Evolutionary conservation across 1,284 basidiomycete genomes (phyloP).

Genomic region (Ceratobasidium sp.): DNA sequence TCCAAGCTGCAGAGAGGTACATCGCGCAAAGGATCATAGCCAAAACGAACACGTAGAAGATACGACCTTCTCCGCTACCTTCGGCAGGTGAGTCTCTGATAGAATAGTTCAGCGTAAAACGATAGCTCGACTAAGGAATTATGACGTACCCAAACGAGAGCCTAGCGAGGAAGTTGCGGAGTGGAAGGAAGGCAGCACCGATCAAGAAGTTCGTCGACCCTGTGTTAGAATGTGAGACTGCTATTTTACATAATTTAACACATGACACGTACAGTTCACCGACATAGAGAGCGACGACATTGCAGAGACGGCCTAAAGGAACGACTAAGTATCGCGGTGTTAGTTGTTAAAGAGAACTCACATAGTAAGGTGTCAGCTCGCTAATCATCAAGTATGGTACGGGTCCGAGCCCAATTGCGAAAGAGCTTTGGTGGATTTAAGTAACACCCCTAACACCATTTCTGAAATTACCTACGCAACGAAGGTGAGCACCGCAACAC

Average conservation of each 20-base stretch:
- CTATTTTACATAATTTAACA: no score
- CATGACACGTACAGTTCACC: conserved; percentile 75
- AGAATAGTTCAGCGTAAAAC: background rate
- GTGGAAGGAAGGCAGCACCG: conserved; percentile 83
- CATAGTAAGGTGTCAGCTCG: conserved; percentile 87
- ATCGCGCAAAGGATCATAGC: conserved; percentile 34
- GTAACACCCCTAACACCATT: background rate
- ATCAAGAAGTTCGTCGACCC: conserved; percentile 88
- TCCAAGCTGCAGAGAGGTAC: conserved; percentile 36
- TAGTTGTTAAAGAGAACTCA: conserved; percentile 57
- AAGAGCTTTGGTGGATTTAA: conserved; percentile 68
- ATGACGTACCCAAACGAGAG: conserved; percentile 37
- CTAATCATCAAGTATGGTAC: conserved; percentile 92
- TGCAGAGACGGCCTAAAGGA: conserved; percentile 79
- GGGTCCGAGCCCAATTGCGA: conserved; percentile 91
- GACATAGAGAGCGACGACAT: conserved; percentile 86
- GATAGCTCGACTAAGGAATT: no score
- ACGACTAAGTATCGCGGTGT: conserved; percentile 31
- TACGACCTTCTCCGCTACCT: conserved; percentile 74
- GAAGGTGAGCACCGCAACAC: conserved; percentile 83
- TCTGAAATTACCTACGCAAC: conserved; percentile 72
- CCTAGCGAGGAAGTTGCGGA: conserved; percentile 76
- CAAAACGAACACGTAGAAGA: conserved; percentile 83
- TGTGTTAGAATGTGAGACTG: conserved; percentile 52
- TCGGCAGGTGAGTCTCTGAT: conserved; percentile 64